A percentile compares a stretch with the other conserved stretches of the same genome.
These are phyloP conservation scores for Leccinum barrowsii DNA, from an alignment of 768 basidiomycete species.

Conservation along the genomic window DNA sequence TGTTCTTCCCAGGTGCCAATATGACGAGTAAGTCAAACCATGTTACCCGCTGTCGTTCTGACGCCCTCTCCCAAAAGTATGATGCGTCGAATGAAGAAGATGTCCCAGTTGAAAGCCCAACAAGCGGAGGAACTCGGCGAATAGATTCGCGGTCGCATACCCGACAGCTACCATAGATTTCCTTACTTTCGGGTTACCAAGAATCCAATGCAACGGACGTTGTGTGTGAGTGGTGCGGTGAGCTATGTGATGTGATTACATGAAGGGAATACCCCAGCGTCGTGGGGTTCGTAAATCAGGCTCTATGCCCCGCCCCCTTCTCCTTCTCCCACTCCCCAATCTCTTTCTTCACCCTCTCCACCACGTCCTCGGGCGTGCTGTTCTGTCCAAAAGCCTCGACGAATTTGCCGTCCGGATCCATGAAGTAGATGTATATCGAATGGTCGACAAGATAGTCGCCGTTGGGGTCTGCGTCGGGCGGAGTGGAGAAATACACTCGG, in stretches of 20 bases:
- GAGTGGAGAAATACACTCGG: constrained; percentile 97
- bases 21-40: constrained; percentile 75
- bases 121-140: constrained; percentile 38
- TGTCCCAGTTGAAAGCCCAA: constrained; percentile 65
- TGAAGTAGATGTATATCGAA: constrained; percentile 96
- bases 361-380: constrained; percentile 64
- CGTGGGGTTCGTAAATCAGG: constrained; percentile 16
- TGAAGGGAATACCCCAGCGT: constrained; percentile 5
- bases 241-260: constrained; percentile 9
- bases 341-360: constrained; percentile 56
- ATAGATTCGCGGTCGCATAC: constrained; percentile 22
- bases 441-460: constrained; percentile 98
- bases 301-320: constrained; percentile 24
- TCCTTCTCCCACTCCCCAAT: constrained; percentile 39
- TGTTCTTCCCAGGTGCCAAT: constrained; percentile 71
- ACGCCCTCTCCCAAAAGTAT: constrained; percentile 46
- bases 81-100: constrained; percentile 82
- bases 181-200: not conserved
- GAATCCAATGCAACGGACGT: not conserved
- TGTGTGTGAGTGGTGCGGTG: constrained; percentile 17
- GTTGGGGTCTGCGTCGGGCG: constrained; percentile 76
- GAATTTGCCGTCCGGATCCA: constrained; percentile 93
- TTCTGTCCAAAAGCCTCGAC: constrained; percentile 96
- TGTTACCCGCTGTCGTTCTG: not conserved
- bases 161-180: constrained; percentile 12